Percentiles rank a stretch among this genome's conserved stretches.
Conservation (phyloP, 1,284 basidiomycete species). For the Moniliella sp. region DNA sequence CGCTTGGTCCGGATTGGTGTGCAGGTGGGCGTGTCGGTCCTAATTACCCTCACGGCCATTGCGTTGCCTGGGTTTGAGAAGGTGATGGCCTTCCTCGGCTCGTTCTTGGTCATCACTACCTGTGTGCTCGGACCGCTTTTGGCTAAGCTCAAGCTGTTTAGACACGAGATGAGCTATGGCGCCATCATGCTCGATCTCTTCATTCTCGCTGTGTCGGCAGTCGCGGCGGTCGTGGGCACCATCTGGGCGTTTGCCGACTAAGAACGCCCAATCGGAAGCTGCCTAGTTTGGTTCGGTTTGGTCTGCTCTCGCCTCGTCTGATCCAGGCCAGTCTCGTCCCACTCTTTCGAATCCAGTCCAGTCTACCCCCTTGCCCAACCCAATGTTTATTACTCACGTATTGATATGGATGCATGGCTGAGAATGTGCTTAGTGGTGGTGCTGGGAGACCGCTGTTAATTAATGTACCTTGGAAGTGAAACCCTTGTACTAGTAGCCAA, state of each 20-base stretch:
- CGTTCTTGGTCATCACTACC: conserved; percentile 55
- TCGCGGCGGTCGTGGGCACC: conserved; percentile 20
- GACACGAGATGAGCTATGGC: conserved; percentile 6
- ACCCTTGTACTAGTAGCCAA: too few relatives aligned
- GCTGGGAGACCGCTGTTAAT: too few relatives aligned
- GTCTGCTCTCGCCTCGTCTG: too few relatives aligned
- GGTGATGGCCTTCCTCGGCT: conserved; percentile 73
- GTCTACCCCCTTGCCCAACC: too few relatives aligned
- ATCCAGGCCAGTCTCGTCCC: too few relatives aligned
- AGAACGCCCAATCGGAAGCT: too few relatives aligned
- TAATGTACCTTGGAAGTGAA: too few relatives aligned
- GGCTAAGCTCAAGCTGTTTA: conserved; percentile 16
- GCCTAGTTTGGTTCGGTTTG: too few relatives aligned
- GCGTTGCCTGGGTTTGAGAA: conserved; percentile 62
- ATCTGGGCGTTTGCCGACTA: conserved; percentile 24
- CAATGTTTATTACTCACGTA: too few relatives aligned
- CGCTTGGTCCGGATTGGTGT: conserved; percentile 6
- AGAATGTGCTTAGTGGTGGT: too few relatives aligned
- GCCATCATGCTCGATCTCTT: conserved; percentile 8
- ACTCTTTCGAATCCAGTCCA: too few relatives aligned
- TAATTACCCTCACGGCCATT: conserved; percentile 18
- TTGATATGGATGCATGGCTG: too few relatives aligned
- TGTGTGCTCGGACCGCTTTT: conserved; percentile 27
- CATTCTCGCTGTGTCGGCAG: conserved; percentile 10
- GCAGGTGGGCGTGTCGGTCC: conserved; percentile 9